Conservation (phyloP, 352 stramenopile species). For the Hyphochytrium catenoides region DNA sequence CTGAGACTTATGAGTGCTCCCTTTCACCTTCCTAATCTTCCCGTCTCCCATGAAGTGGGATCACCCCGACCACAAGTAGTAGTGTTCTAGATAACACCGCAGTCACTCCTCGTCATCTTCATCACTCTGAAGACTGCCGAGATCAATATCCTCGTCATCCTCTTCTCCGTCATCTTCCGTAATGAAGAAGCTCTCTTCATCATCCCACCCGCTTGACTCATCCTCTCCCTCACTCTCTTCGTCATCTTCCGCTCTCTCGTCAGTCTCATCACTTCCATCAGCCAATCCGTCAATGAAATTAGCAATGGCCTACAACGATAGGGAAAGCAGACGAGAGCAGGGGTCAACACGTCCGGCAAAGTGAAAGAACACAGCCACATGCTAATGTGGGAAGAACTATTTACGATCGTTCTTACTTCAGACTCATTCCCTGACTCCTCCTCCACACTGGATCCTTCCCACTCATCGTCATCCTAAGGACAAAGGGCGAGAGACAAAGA, state of each 20-base stretch:
- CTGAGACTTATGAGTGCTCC: too few species aligned
- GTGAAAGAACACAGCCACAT: neutral
- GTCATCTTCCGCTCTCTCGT: constrained; percentile 13
- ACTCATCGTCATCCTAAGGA: constrained; percentile 42
- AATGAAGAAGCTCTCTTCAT: constrained; percentile 15
- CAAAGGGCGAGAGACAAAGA: neutral
- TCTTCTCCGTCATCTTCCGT: constrained; percentile 8
- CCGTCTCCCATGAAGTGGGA: too few species aligned
- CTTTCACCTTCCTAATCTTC: too few species aligned
- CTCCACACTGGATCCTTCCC: constrained; percentile 21
- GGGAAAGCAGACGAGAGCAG: neutral
- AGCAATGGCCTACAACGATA: too few species aligned
- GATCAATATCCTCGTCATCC: constrained; percentile 7
- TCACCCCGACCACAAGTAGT: too few species aligned
- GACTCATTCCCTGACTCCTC: constrained; percentile 15
- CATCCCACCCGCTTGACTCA: constrained; percentile 6
- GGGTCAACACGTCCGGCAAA: neutral
- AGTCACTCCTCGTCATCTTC: too few species aligned
- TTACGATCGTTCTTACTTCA: too few species aligned
- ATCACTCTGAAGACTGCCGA: too few species aligned
- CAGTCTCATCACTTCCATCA: constrained; percentile 8
- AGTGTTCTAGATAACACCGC: too few species aligned
- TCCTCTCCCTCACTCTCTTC: constrained; percentile 7
- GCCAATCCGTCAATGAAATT: neutral
- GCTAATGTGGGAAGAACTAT: too few species aligned